Conservation (phyloP, 2,329 filamentous ascomycete genomes). For the Paecilomyces dactylethromorphus region DNA sequence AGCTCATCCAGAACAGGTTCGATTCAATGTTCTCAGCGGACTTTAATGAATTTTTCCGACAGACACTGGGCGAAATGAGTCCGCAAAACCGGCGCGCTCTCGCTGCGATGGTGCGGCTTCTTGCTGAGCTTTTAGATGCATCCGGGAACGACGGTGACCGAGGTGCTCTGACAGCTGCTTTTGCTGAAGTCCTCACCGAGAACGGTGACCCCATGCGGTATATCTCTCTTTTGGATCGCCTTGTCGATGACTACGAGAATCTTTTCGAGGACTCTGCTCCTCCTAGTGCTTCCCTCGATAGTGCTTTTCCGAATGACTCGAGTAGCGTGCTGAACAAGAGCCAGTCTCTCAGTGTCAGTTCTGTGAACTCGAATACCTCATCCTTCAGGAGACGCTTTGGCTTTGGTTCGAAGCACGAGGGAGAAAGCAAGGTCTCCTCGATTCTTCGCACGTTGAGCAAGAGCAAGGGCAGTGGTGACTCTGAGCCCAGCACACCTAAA, state of each 20-base stretch:
- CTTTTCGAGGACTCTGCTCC: slow-evolving; percentile 66
- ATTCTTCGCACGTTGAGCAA: slow-evolving; percentile 89
- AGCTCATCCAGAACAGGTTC: slow-evolving; percentile 59
- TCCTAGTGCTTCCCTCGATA: slow-evolving; percentile 38
- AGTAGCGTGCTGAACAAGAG: slow-evolving; percentile 54
- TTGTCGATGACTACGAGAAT: slow-evolving; percentile 82
- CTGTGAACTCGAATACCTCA: slow-evolving; percentile 77
- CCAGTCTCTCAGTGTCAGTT: slow-evolving; percentile 61
- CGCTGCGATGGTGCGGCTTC: slow-evolving; percentile 72
- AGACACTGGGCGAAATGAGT: slow-evolving; percentile 45
- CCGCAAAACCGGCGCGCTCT: slow-evolving; percentile 68
- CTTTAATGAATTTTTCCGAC: slow-evolving; percentile 53
- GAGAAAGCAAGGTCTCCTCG: slow-evolving; percentile 63
- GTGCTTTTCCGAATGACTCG: slow-evolving; percentile 47
- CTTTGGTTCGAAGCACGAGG: slow-evolving; percentile 68
- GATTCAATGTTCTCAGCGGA: slow-evolving; percentile 36
- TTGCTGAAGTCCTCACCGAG: slow-evolving; percentile 76
- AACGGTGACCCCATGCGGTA: slow-evolving; percentile 73
- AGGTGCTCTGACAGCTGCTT: slow-evolving; percentile 78
- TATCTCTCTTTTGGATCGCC: slow-evolving; percentile 78
- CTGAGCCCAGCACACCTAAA: slow-evolving; percentile 64
- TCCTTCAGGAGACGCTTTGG: slow-evolving; percentile 81
- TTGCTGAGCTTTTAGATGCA: slow-evolving; percentile 81
- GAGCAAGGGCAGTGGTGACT: slow-evolving; percentile 52
- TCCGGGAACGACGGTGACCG: slow-evolving; percentile 88